These are phyloP conservation scores for Penicillium sp. DNA, from an alignment of 2,329 filamentous ascomycete species.

Conservation along the genomic window DNA sequence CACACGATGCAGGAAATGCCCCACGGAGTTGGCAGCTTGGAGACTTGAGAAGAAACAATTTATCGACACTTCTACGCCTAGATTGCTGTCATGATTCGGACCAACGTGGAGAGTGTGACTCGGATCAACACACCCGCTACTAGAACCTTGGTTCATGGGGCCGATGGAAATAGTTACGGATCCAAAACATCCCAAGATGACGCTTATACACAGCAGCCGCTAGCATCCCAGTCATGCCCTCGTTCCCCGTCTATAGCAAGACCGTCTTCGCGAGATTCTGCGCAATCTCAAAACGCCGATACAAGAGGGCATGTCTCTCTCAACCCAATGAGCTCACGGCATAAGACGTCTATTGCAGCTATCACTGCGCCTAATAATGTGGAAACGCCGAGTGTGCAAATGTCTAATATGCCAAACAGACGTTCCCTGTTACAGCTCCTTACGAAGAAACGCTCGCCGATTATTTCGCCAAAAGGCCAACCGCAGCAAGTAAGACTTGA, in stretches of 20 bases:
- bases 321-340: neutral
- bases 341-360: neutral
- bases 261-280: slow-evolving; percentile 5
- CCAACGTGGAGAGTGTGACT: neutral
- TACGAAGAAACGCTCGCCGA: neutral
- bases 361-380: neutral
- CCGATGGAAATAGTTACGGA: neutral
- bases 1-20: neutral
- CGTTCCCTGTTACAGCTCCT: slow-evolving; percentile 3
- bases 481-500: neutral
- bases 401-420: neutral
- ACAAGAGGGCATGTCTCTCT: neutral
- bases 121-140: neutral
- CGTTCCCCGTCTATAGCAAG: neutral
- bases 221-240: slow-evolving; percentile 1
- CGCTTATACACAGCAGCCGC: neutral
- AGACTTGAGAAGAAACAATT: neutral
- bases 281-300: slow-evolving; percentile 4
- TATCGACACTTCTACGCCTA: neutral
- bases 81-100: neutral
- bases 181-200: neutral
- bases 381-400: no score
- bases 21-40: neutral
- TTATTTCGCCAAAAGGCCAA: neutral
- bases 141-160: neutral